These are phyloP conservation scores for Drechslerella coelobrocha DNA, from an alignment of 2,329 filamentous ascomycete species.

Conservation along the genomic window DNA sequence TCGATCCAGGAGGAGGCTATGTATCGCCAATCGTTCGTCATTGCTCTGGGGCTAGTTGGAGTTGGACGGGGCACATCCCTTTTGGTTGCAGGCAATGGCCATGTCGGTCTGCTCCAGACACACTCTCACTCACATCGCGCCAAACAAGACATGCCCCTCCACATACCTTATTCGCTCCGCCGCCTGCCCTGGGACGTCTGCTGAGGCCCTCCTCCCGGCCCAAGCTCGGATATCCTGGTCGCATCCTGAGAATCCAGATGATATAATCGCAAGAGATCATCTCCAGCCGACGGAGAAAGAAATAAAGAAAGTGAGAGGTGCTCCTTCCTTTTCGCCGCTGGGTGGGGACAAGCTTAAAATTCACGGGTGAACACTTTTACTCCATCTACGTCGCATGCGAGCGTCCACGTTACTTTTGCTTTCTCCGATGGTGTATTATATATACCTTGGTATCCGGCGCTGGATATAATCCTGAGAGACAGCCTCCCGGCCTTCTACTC, in stretches of 20 bases:
- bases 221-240: conserved; percentile 34
- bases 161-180: conserved; percentile 49
- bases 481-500: conserved; percentile 2
- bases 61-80: not conserved
- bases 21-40: conserved; percentile 1
- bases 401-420: not conserved
- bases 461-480: conserved; percentile 31
- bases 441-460: conserved; percentile 7
- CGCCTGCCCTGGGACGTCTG: conserved; percentile 21
- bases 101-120: conserved; percentile 22
- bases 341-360: conserved; percentile 19
- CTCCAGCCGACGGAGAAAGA: conserved; percentile 47
- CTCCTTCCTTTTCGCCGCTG: conserved; percentile 43
- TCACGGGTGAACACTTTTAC: conserved; percentile 6
- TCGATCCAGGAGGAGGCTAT: not conserved
- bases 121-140: conserved; percentile 29
- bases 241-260: conserved; percentile 38
- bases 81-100: not conserved
- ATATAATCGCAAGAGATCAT: conserved; percentile 51
- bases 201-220: conserved; percentile 44
- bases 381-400: not conserved
- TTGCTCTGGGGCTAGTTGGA: not conserved
- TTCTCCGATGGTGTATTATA: not conserved
- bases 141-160: conserved; percentile 51
- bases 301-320: no score